Conservation (phyloP, 495 filamentous ascomycete species). For the Daldinia caldariorum region DNA sequence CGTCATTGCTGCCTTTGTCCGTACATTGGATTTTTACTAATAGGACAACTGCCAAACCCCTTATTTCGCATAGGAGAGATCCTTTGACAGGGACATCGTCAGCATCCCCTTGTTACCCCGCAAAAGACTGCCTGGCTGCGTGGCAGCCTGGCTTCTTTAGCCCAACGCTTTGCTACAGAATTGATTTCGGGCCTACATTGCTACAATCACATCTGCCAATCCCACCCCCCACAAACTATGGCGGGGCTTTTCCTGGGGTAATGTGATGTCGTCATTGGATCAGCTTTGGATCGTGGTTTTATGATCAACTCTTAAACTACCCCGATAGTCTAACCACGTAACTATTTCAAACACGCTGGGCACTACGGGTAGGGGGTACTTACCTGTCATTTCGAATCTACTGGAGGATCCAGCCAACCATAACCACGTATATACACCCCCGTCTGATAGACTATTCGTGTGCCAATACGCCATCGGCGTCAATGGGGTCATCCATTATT, state of each 20-base stretch:
- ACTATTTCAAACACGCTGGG: slow-evolving; percentile 13
- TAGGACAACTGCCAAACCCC: background rate
- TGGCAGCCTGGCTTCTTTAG: no score
- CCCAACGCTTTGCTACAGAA: background rate
- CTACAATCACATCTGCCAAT: slow-evolving; percentile 3
- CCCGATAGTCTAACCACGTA: slow-evolving; percentile 8
- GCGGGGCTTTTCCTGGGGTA: slow-evolving; percentile 26
- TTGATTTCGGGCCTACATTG: slow-evolving; percentile 5
- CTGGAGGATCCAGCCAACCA: slow-evolving; percentile 26
- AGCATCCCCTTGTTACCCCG: slow-evolving; percentile 30
- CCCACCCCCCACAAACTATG: slow-evolving; percentile 36
- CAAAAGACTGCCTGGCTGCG: slow-evolving; percentile 15
- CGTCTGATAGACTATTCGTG: slow-evolving; percentile 10
- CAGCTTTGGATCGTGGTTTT: background rate
- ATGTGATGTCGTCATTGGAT: slow-evolving; percentile 25
- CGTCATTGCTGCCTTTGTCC: background rate
- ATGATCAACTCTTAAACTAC: slow-evolving; percentile 25
- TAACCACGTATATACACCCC: background rate
- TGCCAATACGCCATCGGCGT: background rate
- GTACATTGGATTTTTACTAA: background rate
- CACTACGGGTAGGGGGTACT: background rate
- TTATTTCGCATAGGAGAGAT: background rate
- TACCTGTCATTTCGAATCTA: slow-evolving; percentile 27
- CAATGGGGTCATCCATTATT: slow-evolving; percentile 23
- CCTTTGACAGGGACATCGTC: background rate